Base-by-base conservation (phyloP, 441 rosid genomes). In the Euphorbia schlechtendalii region DNA sequence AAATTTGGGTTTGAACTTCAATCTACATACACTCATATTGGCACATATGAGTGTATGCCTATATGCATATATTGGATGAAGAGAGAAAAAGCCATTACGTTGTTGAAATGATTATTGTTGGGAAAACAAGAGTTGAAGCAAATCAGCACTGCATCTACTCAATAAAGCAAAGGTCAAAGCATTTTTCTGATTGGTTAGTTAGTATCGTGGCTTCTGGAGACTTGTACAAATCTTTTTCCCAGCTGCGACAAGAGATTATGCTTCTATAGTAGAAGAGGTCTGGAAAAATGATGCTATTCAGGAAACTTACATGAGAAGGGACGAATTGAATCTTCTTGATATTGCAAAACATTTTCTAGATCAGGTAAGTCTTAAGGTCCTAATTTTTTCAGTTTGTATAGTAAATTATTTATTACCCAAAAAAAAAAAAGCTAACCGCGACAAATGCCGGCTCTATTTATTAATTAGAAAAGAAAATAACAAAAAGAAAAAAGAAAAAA, bases 221-320 rank as follows among this genome's bases (percentile, higher is more conserved):
- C 67, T 80, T 92, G 65, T 96, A 92, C 72, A 92, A 96, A 2
- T n/a, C n/a, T 89, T 92, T 78, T 92, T 92, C 69, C 98, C 98
- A 22, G 98, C 98, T 5, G 98, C 98, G 57, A 92, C 98, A 13
- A 92, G 98, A 0, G 98, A 92, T 68, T 92, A 92, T 64, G 96
- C 96, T 73, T 96, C 96, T 0, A 73, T 92, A 67, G 96, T n/a
- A n/a, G n/a, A n/a, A n/a, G n/a, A n/a, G n/a, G n/a, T n/a, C n/a
- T n/a, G n/a, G n/a, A n/a, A n/a, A 77, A 94, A 92, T 83, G 88
- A 86, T 8, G 96, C 98, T 10, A 81, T 92, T 65, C 92, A 92
- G 75, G 96, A 88, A 15, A 88, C 96, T 0, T 92, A 86, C 74
- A 85, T 69, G 75, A 81, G 98, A 77, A 86, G n/a, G n/a, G n/a